Evolutionary conservation across 2,329 filamentous ascomycete species (phyloP).

Genomic region (Beauveria bassiana): DNA sequence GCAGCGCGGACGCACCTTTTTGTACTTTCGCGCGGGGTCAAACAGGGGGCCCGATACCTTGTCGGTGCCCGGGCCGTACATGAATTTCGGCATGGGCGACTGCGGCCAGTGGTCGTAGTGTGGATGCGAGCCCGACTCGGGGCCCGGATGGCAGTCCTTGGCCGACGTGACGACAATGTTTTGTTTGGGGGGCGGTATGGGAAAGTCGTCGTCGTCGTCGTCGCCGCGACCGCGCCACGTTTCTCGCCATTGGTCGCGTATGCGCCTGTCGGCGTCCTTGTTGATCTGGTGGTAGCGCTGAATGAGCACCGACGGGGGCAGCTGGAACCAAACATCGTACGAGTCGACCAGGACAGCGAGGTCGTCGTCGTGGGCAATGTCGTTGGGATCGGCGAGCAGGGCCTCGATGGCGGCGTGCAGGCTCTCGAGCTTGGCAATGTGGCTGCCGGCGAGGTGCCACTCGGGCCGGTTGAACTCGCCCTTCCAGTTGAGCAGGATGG

Average conservation of each 20-base stretch:
- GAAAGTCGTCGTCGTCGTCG: conserved; percentile 17
- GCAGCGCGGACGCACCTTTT: conserved; percentile 25
- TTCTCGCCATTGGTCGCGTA: conserved; percentile 19
- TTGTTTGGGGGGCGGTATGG: conserved; percentile 23
- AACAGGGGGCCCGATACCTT: conserved; percentile 17
- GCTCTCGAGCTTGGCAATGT: conserved; percentile 31
- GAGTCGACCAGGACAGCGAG: conserved; percentile 30
- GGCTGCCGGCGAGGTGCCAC: conserved; percentile 31
- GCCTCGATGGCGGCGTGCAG: conserved; percentile 23
- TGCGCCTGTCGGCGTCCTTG: conserved; percentile 24
- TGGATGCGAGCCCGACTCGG: conserved; percentile 26
- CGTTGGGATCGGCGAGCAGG: conserved; percentile 16
- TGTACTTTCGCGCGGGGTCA: conserved; percentile 27
- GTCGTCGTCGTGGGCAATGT: conserved; percentile 21
- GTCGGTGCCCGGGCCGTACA: conserved; percentile 28
- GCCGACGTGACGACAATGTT: conserved; percentile 26
- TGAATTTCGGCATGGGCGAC: conserved; percentile 26
- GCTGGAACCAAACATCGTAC: conserved; percentile 33
- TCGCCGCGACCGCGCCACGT: neutral
- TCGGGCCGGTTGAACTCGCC: conserved; percentile 29
- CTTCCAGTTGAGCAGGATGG: conserved; percentile 30
- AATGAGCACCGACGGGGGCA: conserved; percentile 29
- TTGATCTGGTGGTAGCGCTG: conserved; percentile 29
- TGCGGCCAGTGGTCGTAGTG: conserved; percentile 29
- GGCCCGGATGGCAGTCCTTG: conserved; percentile 28